Conservation (phyloP, 2,329 filamentous ascomycete genomes). For the Alternaria tenuissima region DNA sequence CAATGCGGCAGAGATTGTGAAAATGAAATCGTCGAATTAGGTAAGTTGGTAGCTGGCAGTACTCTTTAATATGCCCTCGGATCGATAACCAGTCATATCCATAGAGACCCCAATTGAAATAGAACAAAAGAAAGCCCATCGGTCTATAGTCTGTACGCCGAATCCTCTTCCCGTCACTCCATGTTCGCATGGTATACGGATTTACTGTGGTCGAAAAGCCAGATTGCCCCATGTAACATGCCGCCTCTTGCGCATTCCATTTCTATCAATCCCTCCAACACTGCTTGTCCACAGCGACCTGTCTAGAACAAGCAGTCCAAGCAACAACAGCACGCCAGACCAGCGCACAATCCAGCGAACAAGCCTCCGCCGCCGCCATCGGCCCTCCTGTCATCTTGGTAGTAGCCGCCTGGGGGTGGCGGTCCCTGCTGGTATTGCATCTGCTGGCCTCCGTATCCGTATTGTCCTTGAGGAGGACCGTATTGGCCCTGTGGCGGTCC, state of each 20-base stretch:
- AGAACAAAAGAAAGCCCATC: slow-evolving; percentile 14
- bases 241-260: not conserved
- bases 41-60: not conserved
- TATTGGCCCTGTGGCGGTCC: slow-evolving; percentile 28
- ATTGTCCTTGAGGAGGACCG: slow-evolving; percentile 34
- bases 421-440: slow-evolving; percentile 48
- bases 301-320: slow-evolving; percentile 60
- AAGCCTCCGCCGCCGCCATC: slow-evolving; percentile 49
- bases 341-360: slow-evolving; percentile 54
- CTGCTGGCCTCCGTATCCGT: slow-evolving; percentile 44
- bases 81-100: not conserved
- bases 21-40: not conserved
- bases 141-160: not conserved
- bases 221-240: not conserved
- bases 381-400: slow-evolving; percentile 45
- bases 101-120: not conserved
- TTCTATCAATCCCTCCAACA: not conserved
- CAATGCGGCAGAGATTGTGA: not conserved
- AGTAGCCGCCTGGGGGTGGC: slow-evolving; percentile 51
- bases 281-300: not conserved
- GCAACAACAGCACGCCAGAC: slow-evolving; percentile 61
- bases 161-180: not conserved
- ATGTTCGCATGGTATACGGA: not conserved
- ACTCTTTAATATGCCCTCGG: not conserved
- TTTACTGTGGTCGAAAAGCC: not conserved